phyloP scores from a whole-genome alignment of 2,329 filamentous ascomycete species.

The Xylariaceae sp. region DNA sequence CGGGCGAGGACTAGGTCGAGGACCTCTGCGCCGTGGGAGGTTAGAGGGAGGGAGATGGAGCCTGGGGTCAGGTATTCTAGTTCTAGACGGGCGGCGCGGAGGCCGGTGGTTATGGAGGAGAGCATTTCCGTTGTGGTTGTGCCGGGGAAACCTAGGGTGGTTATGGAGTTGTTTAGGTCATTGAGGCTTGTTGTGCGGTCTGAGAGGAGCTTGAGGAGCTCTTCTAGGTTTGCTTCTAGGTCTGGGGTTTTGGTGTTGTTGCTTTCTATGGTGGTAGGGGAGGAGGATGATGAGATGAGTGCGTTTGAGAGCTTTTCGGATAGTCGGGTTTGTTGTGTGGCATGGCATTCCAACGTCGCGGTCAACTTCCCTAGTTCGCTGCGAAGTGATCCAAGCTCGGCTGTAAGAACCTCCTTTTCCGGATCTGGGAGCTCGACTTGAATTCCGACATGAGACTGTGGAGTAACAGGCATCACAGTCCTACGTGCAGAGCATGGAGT shows the following conservation, averaged over 20 bases:
- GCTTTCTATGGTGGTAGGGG: background rate
- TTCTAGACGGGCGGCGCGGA: constrained; percentile 54
- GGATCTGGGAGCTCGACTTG: constrained; percentile 40
- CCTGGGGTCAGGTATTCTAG: constrained; percentile 58
- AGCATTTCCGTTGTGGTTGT: constrained; percentile 45
- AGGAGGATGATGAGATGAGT: background rate
- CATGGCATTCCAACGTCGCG: constrained; percentile 43
- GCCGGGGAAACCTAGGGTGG: constrained; percentile 46
- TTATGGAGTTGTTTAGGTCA: constrained; percentile 42
- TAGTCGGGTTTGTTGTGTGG: constrained; percentile 35
- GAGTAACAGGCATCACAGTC: constrained; percentile 17
- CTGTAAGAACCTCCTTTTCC: constrained; percentile 39
- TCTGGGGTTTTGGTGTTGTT: constrained; percentile 18
- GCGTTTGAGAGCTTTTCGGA: constrained; percentile 22
- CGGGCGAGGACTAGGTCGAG: constrained; percentile 49
- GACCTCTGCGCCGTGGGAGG: constrained; percentile 48
- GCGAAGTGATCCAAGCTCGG: constrained; percentile 44
- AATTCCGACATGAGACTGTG: constrained; percentile 34
- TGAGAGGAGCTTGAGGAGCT: constrained; percentile 41
- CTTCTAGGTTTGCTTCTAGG: constrained; percentile 40
- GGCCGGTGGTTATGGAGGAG: constrained; percentile 41
- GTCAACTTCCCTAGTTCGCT: constrained; percentile 45
- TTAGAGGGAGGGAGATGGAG: constrained; percentile 49
- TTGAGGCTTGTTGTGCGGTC: constrained; percentile 45
- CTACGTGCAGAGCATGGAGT: constrained; percentile 36